Conservation (phyloP, 805 yeast species). For the Lachancea nothofagi region DNA sequence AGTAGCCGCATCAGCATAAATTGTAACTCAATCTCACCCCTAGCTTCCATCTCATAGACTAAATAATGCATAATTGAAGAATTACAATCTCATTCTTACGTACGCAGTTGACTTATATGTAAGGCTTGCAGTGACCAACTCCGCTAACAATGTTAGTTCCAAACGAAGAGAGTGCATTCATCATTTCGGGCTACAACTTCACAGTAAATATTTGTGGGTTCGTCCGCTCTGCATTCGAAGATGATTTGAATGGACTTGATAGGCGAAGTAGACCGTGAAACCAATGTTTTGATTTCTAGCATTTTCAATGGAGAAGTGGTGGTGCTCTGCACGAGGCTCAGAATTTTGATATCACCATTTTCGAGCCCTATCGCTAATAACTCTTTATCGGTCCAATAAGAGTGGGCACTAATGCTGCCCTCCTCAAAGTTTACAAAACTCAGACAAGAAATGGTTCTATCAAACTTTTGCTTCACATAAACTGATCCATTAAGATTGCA, state of each 20-base stretch:
- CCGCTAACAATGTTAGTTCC: conserved; percentile 31
- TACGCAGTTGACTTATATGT: background rate
- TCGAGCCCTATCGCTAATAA: conserved; percentile 1
- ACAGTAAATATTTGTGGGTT: no score
- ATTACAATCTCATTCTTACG: no score
- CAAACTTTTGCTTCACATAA: conserved; percentile 27
- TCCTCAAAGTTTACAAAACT: conserved; percentile 23
- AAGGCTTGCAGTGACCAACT: background rate
- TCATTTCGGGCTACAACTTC: conserved; percentile 51
- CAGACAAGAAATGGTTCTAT: conserved; percentile 23
- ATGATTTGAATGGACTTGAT: conserved; percentile 16
- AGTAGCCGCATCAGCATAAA: no score
- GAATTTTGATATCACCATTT: conserved; percentile 21
- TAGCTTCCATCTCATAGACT: background rate
- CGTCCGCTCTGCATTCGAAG: no score
- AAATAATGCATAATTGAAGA: conserved; percentile 2
- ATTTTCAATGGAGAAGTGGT: conserved; percentile 23
- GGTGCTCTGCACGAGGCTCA: conserved; percentile 27
- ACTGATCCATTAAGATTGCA: conserved; percentile 52
- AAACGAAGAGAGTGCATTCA: conserved; percentile 45
- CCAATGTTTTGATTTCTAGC: conserved; percentile 19
- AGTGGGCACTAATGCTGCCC: conserved; percentile 29
- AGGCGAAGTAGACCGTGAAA: conserved; percentile 15
- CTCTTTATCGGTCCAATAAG: conserved; percentile 36
- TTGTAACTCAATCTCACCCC: no score